These are phyloP conservation scores for Vitis rotundifolia DNA, from an alignment of 164 flowering plant genomes.

Conservation along the genomic window DNA sequence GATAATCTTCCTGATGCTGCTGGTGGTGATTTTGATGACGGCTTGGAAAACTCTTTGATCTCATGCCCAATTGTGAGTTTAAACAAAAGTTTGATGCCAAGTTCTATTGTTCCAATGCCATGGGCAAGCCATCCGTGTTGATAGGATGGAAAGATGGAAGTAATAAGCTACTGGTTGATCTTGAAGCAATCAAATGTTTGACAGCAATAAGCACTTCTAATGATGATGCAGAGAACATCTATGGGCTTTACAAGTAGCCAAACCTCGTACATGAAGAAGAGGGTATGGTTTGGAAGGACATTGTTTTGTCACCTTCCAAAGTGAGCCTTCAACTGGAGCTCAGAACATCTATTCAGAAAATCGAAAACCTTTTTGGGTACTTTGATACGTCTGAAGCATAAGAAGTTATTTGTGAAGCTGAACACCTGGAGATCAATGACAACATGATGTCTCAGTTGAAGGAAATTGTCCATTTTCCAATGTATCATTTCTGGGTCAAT, in stretches of 20 bases:
- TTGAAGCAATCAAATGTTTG: slow-evolving; percentile 61
- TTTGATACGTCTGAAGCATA: no score
- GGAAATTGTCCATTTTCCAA: no score
- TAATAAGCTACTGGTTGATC: slow-evolving; percentile 62
- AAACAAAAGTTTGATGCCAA: no score
- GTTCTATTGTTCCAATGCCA: no score
- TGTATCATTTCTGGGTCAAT: no score
- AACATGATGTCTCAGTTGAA: no score
- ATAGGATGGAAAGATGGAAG: slow-evolving; percentile 85
- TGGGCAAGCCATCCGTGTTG: slow-evolving; percentile 23
- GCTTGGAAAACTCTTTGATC: no score
- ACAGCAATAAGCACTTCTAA: slow-evolving; percentile 45
- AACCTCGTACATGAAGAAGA: slow-evolving; percentile 14
- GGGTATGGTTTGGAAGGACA: slow-evolving; percentile 67
- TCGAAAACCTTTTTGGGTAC: slow-evolving; percentile 27
- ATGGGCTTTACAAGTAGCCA: slow-evolving; percentile 55
- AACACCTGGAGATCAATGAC: no score
- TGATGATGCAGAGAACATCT: slow-evolving; percentile 66
- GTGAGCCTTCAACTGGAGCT: slow-evolving; percentile 48
- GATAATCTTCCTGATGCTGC: no score
- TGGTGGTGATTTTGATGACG: no score
- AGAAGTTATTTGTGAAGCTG: no score
- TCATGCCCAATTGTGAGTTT: no score
- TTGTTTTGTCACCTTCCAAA: slow-evolving; percentile 55
- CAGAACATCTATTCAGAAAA: slow-evolving; percentile 41